phyloP scores from a whole-genome alignment of 495 filamentous ascomycete genomes.

The Hypoxylon trugodes region DNA sequence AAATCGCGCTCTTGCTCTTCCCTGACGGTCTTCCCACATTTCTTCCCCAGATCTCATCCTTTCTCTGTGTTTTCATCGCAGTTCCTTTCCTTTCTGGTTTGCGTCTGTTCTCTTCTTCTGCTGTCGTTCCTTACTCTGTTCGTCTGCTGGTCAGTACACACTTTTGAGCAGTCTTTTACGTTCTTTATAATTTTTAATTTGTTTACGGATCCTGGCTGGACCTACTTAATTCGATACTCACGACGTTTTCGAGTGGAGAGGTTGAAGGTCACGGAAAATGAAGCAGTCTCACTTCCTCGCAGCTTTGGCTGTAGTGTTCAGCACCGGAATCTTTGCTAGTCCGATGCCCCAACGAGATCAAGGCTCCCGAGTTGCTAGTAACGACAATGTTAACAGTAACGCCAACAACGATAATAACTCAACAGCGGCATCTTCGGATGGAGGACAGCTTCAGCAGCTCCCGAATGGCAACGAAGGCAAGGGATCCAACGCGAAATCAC shows the following conservation, averaged over 20 bases:
- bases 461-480: constrained; percentile 4
- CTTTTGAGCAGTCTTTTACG: constrained; percentile 42
- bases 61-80: constrained; percentile 4
- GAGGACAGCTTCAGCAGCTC: constrained; percentile 4
- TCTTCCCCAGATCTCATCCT: constrained; percentile 10
- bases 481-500: background rate
- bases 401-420: background rate
- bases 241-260: too few species aligned
- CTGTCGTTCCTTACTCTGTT: constrained; percentile 27
- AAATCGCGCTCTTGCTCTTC: constrained; percentile 11
- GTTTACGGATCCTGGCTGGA: constrained; percentile 14
- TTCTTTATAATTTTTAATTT: constrained; percentile 25
- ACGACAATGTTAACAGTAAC: too few species aligned
- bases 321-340: constrained; percentile 18
- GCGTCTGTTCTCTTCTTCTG: constrained; percentile 9
- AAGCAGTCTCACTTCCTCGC: constrained; percentile 23
- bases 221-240: too few species aligned
- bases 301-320: constrained; percentile 15
- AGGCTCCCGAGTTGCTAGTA: background rate
- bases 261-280: constrained; percentile 15
- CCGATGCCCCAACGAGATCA: constrained; percentile 6
- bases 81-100: constrained; percentile 31
- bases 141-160: constrained; percentile 41
- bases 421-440: background rate
- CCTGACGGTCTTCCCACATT: constrained; percentile 18